These are phyloP conservation scores for Prunus fruticosa DNA, from an alignment of 306 rosid genomes.

Conservation along the genomic window DNA sequence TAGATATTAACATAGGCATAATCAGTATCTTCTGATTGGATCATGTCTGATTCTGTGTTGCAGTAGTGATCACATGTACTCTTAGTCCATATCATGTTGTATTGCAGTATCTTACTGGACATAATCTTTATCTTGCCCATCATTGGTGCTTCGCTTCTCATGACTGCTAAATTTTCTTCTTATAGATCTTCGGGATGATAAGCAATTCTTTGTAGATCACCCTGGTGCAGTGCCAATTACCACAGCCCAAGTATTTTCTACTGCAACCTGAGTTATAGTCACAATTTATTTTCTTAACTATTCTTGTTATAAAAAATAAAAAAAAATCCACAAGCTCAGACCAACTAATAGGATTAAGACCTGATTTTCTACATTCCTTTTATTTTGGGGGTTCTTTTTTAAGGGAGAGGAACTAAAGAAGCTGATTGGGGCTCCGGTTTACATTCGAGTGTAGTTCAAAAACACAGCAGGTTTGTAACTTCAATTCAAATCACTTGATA, in stretches of 20 bases:
- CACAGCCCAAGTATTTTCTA: slow-evolving; percentile 69
- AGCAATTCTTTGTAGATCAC: slow-evolving; percentile 75
- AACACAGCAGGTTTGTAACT: slow-evolving; percentile 77
- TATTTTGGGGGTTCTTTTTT: slow-evolving; percentile 14
- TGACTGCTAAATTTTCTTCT: slow-evolving; percentile 30
- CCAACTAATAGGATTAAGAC: slow-evolving; percentile 6
- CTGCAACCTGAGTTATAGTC: slow-evolving; percentile 9
- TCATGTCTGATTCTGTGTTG: background rate
- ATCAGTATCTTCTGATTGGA: background rate
- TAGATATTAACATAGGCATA: background rate
- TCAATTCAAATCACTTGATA: slow-evolving; percentile 16
- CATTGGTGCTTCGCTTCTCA: slow-evolving; percentile 9
- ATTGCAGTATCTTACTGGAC: slow-evolving; percentile 2
- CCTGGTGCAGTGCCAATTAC: slow-evolving; percentile 88
- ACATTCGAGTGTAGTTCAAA: slow-evolving; percentile 95
- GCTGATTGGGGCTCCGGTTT: slow-evolving; percentile 80
- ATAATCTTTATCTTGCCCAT: background rate
- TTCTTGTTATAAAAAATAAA: background rate
- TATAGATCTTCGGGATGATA: slow-evolving; percentile 93
- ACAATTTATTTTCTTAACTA: background rate
- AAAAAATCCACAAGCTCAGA: background rate
- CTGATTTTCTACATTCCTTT: slow-evolving; percentile 12
- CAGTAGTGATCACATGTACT: background rate
- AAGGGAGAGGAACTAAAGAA: slow-evolving; percentile 93
- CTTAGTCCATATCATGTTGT: background rate